A percentile compares a stretch with the other conserved stretches of the same genome.
Conservation (phyloP, 106 monocot species). For the Triglochin maritima region DNA sequence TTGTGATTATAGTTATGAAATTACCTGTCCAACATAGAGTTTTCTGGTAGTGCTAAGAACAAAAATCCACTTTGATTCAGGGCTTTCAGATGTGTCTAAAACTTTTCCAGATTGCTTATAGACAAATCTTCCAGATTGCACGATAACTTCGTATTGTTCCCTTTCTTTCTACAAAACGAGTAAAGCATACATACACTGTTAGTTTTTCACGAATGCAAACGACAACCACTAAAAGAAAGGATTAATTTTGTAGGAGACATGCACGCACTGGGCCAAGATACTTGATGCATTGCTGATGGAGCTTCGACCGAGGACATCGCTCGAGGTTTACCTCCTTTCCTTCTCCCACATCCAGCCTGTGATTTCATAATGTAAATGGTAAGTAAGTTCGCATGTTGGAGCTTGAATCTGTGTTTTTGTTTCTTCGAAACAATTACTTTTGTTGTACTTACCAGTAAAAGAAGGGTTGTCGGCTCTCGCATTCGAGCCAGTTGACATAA, state of each 20-base stretch:
- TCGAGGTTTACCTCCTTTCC: slow-evolving; percentile 74
- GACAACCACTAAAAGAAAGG: background rate
- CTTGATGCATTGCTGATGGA: slow-evolving; percentile 91
- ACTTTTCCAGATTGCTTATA: slow-evolving; percentile 36
- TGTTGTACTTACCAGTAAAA: slow-evolving; percentile 68
- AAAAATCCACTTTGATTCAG: slow-evolving; percentile 70
- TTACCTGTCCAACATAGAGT: slow-evolving; percentile 74
- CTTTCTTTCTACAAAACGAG: slow-evolving; percentile 62
- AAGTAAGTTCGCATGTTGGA: background rate
- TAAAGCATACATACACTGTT: background rate
- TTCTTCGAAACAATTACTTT: too few relatives aligned
- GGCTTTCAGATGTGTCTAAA: slow-evolving; percentile 42
- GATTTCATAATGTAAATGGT: background rate
- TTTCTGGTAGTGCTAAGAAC: slow-evolving; percentile 75
- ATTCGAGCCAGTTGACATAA: slow-evolving; percentile 65
- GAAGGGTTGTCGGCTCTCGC: slow-evolving; percentile 91
- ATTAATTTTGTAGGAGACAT: too few relatives aligned
- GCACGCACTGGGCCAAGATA: slow-evolving; percentile 76
- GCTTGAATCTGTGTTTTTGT: background rate
- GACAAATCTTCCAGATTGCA: slow-evolving; percentile 50
- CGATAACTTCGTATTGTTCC: slow-evolving; percentile 60
- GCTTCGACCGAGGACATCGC: slow-evolving; percentile 58
- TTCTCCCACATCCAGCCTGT: slow-evolving; percentile 91
- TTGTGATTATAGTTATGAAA: background rate
- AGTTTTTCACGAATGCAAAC: background rate